These are phyloP conservation scores for Fusarium lateritium DNA, from an alignment of 2,329 filamentous ascomycete genomes.

Conservation along the genomic window DNA sequence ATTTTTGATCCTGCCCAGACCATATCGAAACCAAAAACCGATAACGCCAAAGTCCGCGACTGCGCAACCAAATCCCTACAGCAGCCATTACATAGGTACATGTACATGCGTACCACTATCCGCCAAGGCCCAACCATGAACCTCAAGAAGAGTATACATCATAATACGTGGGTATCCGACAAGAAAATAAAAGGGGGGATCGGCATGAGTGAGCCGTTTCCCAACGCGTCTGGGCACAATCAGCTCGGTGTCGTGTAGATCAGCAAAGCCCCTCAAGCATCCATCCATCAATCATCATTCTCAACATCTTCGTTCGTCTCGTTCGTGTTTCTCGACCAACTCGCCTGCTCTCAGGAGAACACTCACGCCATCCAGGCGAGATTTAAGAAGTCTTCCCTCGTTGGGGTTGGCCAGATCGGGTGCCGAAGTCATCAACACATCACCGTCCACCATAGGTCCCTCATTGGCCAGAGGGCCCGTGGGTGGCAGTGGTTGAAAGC, in stretches of 20 bases:
- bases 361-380: constrained; percentile 69
- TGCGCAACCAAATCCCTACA: constrained; percentile 16
- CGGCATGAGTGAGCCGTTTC: neutral
- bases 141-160: constrained; percentile 28
- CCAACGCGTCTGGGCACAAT: neutral
- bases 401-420: constrained; percentile 41
- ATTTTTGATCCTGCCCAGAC: constrained; percentile 16
- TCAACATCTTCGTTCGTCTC: constrained; percentile 36
- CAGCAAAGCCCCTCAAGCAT: constrained; percentile 1
- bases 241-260: neutral
- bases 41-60: constrained; percentile 33
- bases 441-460: constrained; percentile 49
- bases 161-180: constrained; percentile 42
- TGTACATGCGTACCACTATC: constrained; percentile 4
- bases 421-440: constrained; percentile 52
- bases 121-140: constrained; percentile 11
- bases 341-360: constrained; percentile 72
- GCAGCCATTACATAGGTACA: constrained; percentile 25
- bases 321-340: constrained; percentile 65
- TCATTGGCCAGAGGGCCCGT: constrained; percentile 52
- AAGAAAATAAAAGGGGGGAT: constrained; percentile 21
- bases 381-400: constrained; percentile 41
- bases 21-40: neutral
- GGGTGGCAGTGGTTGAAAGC: constrained; percentile 54
- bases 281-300: neutral